These are phyloP conservation scores for Osmanthus fragrans DNA, from an alignment of 257 asterid genomes.

Conservation along the genomic window DNA sequence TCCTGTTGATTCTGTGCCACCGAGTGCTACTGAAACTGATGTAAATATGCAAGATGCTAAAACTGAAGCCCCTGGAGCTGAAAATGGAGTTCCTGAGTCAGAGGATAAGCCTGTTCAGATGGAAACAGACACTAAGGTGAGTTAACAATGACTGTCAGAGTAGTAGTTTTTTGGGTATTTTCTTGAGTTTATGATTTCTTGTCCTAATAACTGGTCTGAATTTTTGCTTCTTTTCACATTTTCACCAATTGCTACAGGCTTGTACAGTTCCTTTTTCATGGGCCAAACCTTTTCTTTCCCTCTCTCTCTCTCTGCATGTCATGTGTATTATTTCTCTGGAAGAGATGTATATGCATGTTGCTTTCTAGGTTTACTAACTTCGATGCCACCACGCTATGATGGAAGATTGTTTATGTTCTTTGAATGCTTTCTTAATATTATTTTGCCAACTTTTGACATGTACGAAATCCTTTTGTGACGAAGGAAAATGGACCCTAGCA, in stretches of 20 bases:
- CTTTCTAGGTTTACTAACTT: neutral
- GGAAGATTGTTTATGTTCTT: neutral
- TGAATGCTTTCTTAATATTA: neutral
- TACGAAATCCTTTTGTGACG: neutral
- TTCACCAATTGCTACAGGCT: neutral
- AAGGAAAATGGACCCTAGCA: neutral
- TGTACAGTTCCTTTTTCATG: neutral
- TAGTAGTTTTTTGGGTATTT: neutral
- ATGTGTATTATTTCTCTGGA: neutral
- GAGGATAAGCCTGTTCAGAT: slow-evolving; percentile 69
- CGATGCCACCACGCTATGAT: neutral
- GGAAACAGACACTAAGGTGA: slow-evolving; percentile 90
- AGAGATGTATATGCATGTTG: neutral
- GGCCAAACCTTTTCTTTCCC: neutral
- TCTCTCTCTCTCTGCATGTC: neutral
- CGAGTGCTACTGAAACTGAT: slow-evolving; percentile 37
- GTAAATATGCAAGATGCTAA: slow-evolving; percentile 45
- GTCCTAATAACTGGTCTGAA: neutral
- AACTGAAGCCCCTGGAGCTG: slow-evolving; percentile 42
- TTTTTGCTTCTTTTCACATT: neutral
- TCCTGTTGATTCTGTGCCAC: slow-evolving; percentile 29
- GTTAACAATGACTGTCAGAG: neutral
- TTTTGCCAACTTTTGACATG: neutral
- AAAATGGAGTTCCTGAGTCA: slow-evolving; percentile 46
- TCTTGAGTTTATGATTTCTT: neutral